Evolutionary conservation across 2,329 filamentous ascomycete species (phyloP).

Genomic region (Trichoderma semiorbis): DNA sequence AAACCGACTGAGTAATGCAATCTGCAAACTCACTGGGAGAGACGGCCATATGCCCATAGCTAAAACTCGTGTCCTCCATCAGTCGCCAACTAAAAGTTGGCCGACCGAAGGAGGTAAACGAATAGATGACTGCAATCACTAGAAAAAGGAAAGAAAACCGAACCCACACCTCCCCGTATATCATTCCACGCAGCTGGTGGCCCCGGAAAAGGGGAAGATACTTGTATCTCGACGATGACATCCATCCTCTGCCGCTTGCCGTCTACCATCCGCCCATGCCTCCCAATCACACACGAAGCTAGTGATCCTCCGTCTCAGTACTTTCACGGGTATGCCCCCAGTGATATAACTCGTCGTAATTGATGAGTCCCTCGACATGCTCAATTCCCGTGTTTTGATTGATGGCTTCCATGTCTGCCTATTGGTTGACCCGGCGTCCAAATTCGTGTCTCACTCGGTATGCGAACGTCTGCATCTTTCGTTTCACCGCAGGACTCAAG

Average conservation of each 20-base stretch:
- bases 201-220: neutral
- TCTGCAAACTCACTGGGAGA: too few relatives aligned
- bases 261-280: neutral
- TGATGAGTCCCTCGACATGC: neutral
- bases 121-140: neutral
- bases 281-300: neutral
- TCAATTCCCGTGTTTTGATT: neutral
- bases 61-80: too few relatives aligned
- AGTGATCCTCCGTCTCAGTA: neutral
- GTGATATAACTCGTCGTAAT: neutral
- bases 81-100: too few relatives aligned
- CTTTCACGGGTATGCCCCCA: neutral
- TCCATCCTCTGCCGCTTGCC: neutral
- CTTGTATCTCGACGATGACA: neutral
- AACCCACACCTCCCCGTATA: neutral
- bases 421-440: neutral
- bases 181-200: neutral
- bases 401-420: neutral
- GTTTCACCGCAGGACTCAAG: too few relatives aligned
- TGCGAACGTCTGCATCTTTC: too few relatives aligned
- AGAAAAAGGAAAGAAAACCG: neutral
- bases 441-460: too few relatives aligned
- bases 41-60: too few relatives aligned
- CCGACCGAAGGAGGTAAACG: too few relatives aligned
- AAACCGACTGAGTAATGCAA: too few relatives aligned